phyloP scores from a whole-genome alignment of 352 stramenopile genomes.

The Globisporangium recalcitrans region DNA sequence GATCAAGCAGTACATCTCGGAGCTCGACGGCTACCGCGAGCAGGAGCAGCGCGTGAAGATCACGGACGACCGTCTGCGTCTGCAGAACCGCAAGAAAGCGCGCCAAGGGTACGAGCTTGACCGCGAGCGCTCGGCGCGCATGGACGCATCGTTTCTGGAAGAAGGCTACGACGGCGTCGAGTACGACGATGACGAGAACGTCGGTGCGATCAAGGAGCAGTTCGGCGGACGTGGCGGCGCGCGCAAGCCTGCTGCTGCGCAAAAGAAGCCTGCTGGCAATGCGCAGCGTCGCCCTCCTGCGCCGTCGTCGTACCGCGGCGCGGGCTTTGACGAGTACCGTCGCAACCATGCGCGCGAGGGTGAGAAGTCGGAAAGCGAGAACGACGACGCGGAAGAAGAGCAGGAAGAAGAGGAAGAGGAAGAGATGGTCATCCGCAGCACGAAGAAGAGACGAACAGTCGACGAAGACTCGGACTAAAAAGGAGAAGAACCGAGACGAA shows the following conservation, averaged over 20 bases:
- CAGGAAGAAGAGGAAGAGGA: constrained; percentile 77
- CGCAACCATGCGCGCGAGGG: constrained; percentile 41
- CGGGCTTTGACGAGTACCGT: constrained; percentile 80
- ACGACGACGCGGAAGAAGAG: constrained; percentile 51
- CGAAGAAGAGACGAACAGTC: constrained; percentile 80
- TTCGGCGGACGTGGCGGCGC: constrained; percentile 51
- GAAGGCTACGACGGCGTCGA: constrained; percentile 71
- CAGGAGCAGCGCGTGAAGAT: constrained; percentile 85
- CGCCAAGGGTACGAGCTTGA: constrained; percentile 79
- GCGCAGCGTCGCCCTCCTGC: constrained; percentile 25
- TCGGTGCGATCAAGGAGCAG: constrained; percentile 82
- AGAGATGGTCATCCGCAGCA: constrained; percentile 59
- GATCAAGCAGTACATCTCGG: constrained; percentile 84
- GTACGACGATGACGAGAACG: constrained; percentile 82
- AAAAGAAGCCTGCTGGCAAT: constrained; percentile 26
- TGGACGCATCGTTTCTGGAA: constrained; percentile 82
- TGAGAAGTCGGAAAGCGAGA: constrained; percentile 72
- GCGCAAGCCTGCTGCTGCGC: constrained; percentile 30
- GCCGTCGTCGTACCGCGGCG: constrained; percentile 40
- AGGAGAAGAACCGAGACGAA: neutral
- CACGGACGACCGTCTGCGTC: constrained; percentile 73
- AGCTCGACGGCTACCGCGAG: constrained; percentile 76
- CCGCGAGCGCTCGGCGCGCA: constrained; percentile 61
- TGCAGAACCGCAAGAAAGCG: constrained; percentile 85
- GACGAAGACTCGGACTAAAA: constrained; percentile 79